phyloP scores from a whole-genome alignment of 2,329 filamentous ascomycete genomes.

The Fusarium illudens region DNA sequence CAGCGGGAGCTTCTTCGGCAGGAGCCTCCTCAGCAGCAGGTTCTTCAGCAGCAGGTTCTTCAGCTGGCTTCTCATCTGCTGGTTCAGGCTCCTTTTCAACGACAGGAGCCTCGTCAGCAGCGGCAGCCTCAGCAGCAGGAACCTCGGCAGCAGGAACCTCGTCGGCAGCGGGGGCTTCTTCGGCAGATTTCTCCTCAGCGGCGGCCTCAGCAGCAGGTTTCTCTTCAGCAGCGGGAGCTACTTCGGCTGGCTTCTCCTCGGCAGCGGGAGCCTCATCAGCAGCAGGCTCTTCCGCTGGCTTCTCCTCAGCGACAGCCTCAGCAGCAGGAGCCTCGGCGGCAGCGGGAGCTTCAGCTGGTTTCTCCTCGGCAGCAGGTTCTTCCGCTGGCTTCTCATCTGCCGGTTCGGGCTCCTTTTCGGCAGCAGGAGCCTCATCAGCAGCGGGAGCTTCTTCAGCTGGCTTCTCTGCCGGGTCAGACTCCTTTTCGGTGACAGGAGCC shows the following conservation, averaged over 20 bases:
- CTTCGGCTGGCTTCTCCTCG: neutral
- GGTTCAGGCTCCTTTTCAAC: neutral
- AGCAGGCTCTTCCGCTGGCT: neutral
- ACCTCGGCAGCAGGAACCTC: conserved; percentile 1
- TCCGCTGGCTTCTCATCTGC: no score
- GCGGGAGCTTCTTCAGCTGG: no score
- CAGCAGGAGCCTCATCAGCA: no score
- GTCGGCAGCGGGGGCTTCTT: neutral
- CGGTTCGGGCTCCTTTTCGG: no score
- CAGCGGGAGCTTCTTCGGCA: conserved; percentile 16
- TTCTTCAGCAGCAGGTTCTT: neutral
- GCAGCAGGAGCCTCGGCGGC: conserved; percentile 14
- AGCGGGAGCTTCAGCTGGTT: conserved; percentile 15
- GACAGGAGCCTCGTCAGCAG: neutral
- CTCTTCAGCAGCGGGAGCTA: neutral
- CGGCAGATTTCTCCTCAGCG: neutral
- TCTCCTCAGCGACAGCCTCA: conserved; percentile 21
- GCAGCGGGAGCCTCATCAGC: neutral
- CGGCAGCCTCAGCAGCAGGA: neutral
- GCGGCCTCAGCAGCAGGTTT: neutral
- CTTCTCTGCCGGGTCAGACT: no score
- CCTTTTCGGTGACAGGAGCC: conserved; percentile 4
- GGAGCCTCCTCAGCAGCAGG: neutral
- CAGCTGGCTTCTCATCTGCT: neutral
- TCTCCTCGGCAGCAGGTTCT: conserved; percentile 1